These are phyloP conservation scores for Canavalia ensiformis DNA, from an alignment of 306 rosid species.

Conservation along the genomic window DNA sequence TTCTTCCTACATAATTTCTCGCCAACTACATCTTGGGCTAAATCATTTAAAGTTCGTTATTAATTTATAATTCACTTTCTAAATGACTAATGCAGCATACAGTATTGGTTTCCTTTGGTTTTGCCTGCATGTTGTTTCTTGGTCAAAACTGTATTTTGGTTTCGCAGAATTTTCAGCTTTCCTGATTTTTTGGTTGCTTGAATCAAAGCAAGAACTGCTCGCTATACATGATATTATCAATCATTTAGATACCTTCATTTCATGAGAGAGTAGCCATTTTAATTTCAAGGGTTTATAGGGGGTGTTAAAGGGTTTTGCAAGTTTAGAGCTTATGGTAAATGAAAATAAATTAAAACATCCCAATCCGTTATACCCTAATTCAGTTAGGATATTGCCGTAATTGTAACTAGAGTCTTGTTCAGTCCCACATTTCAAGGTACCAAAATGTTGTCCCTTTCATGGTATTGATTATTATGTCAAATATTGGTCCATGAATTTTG, in stretches of 20 bases:
- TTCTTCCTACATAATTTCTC: constrained; percentile 32
- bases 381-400: neutral
- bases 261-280: constrained; percentile 22
- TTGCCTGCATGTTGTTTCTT: constrained; percentile 23
- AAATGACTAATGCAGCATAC: constrained; percentile 12
- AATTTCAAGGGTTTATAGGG: neutral
- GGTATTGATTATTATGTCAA: constrained; percentile 3
- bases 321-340: constrained; percentile 5
- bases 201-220: constrained; percentile 31
- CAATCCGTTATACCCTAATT: neutral
- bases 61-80: constrained; percentile 28
- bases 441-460: constrained; percentile 15
- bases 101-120: constrained; percentile 24
- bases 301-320: neutral
- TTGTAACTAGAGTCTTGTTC: constrained; percentile 29
- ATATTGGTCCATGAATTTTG: constrained; percentile 1
- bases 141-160: constrained; percentile 18
- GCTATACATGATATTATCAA: neutral
- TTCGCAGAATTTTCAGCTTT: neutral
- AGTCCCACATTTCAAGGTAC: constrained; percentile 23
- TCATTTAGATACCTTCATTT: constrained; percentile 21
- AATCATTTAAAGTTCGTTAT: neutral
- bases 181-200: neutral
- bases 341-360: constrained; percentile 24
- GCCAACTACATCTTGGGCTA: constrained; percentile 4